Evolutionary conservation across 306 rosid genomes (phyloP), one percentile per base, ranked within the genome.

Genomic region (Canavalia gladiata): DNA sequence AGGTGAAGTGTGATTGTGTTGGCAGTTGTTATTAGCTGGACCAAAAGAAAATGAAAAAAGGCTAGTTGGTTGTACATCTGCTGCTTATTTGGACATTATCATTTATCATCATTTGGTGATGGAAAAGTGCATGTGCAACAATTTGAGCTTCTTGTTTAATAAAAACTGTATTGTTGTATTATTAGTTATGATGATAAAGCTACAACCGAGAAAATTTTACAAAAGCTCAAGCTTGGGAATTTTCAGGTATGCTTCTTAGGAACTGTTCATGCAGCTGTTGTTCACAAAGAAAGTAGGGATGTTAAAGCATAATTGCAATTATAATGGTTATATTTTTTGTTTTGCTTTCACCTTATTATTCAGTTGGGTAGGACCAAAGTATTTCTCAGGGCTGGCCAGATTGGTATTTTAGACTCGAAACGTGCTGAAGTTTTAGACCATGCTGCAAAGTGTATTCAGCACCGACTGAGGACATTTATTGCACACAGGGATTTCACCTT

Each of bases 321-420:
- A 31, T 83, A 72, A 66, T 80, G 76, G 12, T 73, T 71, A 25
- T 69, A 43, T 63, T 76, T 56, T 55, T 75, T 18, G 25, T 18
- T 75, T 47, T 74, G 75, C 35, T 1, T 77, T 78, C 58, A 47
- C 46, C 77, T 74, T 67, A 29, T 68, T 82, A 30, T 68, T 83
- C 87, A 95, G 99, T 87, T 93, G 90, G 99, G 99, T 47, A 89
- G 87, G 88, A 90, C 92, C 86, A 95, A 95, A 80, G 97, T 95
- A 58, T 93, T 95, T 87, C 98, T 95, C 70, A 88, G 99, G 87
- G 97, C 96, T 68, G 99, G 99, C 72, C 98, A 95, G 88, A 95
- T 95, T 86, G 99, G 98, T 55, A 82, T 90, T 86, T 90, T 95
- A 80, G 99, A 95, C 82, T 89, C 92, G 66, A 88, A 81, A 63